These are phyloP conservation scores for grape (Vitis vinifera) DNA, from an alignment of 164 flowering plant genomes.

Conservation along the genomic window ASM3070453v1 NC_081814.1:13333001-13333500, in stretches of 20 bases:
- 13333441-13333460: too few relatives aligned
- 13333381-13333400: too few relatives aligned
- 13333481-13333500: too few relatives aligned
- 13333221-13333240: background rate
- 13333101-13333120: background rate
- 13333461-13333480: too few relatives aligned
- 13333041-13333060: slow-evolving; percentile 22
- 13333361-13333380: too few relatives aligned
- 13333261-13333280: slow-evolving; percentile 24
- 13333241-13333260: background rate
- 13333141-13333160: slow-evolving; percentile 16
- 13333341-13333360: too few relatives aligned
- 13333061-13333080: slow-evolving; percentile 6
- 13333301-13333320: too few relatives aligned
- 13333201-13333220: slow-evolving; percentile 4
- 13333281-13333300: too few relatives aligned
- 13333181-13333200: background rate
- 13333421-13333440: too few relatives aligned
- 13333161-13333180: background rate
- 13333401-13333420: too few relatives aligned
- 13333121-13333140: background rate
- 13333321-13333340: too few relatives aligned
- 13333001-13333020: slow-evolving; percentile 82
- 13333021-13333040: background rate
- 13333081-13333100: background rate